Base-by-base conservation (phyloP, 2,329 filamentous ascomycete species). In the Annulohypoxylon truncatum region DNA sequence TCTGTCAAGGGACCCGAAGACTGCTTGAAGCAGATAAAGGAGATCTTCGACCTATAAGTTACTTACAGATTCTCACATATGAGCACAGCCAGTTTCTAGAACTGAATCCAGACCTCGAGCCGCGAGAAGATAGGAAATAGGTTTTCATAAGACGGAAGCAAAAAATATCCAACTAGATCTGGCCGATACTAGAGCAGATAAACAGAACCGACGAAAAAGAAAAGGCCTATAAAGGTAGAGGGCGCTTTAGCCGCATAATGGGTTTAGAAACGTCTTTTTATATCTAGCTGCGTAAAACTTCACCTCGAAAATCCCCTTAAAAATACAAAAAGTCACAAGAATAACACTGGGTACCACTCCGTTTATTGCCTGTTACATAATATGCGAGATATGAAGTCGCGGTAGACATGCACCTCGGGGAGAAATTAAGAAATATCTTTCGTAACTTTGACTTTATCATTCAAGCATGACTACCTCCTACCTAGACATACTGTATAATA, bases 1-100 rank as follows among this genome's bases (percentile, higher is more conserved):
- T 84, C 90, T 24, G 96, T 98, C 71, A 88, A 84, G 71, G 87
- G 85, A 42, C 95, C 95, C 5, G 90, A 94, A 61, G 93, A 98
- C 76, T 97, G 94, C 47, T 89, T 92, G 75, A 86, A 82, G 73
- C 85, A 93, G 79, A 76, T 99, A 74, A 95, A 90, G 85, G 89
- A 96, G 84, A 73, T 96, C 54, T 97, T 98, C 77, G 82, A 87
- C 67, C 79, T 94, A 65, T 92, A 77, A 75, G 9, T 42, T 42
- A 42, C 10, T 12, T 22, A 22, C 18, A 22, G 18, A 22, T 20
- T 20, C n/a, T 42, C 4, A 22, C 2, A 9, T 15, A 15, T 7
- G 6, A 20, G 4, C 18, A 3, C 15, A 42, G 18, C 18, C 18
- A 7, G 69, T 4, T 7, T 38, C 35, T 29, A 12, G 12, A 38